Evolutionary conservation across 306 rosid genomes (phyloP).

Genomic region (Medicago ruthenica): DNA sequence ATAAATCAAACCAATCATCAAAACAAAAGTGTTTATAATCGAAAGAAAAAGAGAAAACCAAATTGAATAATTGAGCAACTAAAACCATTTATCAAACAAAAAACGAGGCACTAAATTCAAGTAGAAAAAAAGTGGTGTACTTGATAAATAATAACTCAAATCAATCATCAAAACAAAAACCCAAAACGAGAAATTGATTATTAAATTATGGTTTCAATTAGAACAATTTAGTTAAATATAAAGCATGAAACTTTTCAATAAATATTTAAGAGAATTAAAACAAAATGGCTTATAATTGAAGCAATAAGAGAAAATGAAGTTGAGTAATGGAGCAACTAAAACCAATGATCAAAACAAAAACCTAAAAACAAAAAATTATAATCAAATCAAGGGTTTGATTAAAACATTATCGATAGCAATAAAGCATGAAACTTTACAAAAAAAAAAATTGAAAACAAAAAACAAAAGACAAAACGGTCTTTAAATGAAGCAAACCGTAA

Average conservation of each 20-base stretch:
- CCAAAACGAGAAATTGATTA: background rate
- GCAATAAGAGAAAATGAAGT: background rate
- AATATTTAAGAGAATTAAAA: no score
- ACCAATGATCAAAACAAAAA: background rate
- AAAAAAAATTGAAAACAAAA: no score
- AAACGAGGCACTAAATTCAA: background rate
- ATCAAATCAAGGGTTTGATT: background rate
- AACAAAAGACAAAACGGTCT: no score
- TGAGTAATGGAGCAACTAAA: background rate
- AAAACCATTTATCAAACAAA: background rate
- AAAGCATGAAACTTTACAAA: background rate
- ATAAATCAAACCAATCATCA: background rate
- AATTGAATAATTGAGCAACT: background rate
- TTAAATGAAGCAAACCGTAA: background rate
- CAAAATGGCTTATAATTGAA: background rate
- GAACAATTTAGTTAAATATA: background rate
- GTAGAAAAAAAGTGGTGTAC: background rate
- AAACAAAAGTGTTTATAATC: no score
- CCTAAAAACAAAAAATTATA: background rate
- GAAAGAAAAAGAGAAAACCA: background rate
- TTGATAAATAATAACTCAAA: background rate
- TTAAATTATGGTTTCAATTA: background rate
- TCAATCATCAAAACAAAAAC: background rate
- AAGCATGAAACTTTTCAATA: background rate
- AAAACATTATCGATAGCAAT: background rate